These are phyloP conservation scores for Pleurotus salmoneostramineus DNA, from an alignment of 768 basidiomycete species.

Conservation along the genomic window DNA sequence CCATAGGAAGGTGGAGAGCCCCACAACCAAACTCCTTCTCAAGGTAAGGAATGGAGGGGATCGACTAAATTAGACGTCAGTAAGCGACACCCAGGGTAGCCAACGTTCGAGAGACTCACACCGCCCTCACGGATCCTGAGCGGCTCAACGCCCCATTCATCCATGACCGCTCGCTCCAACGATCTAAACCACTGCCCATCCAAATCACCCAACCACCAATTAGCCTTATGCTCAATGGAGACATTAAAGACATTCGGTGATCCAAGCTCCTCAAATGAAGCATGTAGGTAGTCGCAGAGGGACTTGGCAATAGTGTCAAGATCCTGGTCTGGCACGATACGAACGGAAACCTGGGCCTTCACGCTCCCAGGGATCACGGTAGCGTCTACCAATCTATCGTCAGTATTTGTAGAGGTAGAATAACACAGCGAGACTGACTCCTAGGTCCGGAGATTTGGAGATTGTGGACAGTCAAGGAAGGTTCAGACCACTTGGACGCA, in stretches of 20 bases:
- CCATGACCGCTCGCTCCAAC: conserved; percentile 74
- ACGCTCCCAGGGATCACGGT: conserved; percentile 89
- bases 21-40: conserved; percentile 90
- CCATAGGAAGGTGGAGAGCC: conserved; percentile 92
- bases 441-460: conserved; percentile 79
- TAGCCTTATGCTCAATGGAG: conserved; percentile 75
- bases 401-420: neutral
- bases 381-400: conserved; percentile 44
- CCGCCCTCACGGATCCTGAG: conserved; percentile 92
- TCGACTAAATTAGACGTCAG: conserved; percentile 51
- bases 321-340: conserved; percentile 93
- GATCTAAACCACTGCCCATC: conserved; percentile 84
- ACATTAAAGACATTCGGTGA: conserved; percentile 75
- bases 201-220: conserved; percentile 95
- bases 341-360: conserved; percentile 81
- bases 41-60: conserved; percentile 90
- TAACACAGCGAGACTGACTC: conserved; percentile 39
- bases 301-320: conserved; percentile 62
- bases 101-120: conserved; percentile 37
- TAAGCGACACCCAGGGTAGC: conserved; percentile 1
- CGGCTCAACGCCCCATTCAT: conserved; percentile 87
- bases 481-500: conserved; percentile 83
- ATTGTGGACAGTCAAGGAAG: conserved; percentile 85
- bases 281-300: conserved; percentile 54
- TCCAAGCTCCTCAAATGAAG: conserved; percentile 52